phyloP scores from a whole-genome alignment of 2,329 filamentous ascomycete genomes.

The Fusarium decemcellulare region DNA sequence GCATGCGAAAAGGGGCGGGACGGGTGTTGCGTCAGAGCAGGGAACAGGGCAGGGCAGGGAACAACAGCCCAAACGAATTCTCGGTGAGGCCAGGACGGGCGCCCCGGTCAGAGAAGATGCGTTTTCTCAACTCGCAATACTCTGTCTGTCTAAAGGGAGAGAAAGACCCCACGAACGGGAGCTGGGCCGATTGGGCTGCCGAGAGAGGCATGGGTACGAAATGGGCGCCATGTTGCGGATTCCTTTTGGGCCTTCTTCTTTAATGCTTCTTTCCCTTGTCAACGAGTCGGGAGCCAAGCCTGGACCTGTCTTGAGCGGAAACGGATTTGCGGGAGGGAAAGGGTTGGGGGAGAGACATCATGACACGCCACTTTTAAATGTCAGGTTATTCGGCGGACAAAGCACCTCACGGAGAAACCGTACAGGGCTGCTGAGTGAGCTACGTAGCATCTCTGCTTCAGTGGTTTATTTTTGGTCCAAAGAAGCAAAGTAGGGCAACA shows the following conservation, averaged over 20 bases:
- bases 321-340: neutral
- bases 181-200: constrained; percentile 34
- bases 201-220: neutral
- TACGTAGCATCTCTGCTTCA: neutral
- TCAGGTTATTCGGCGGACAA: constrained; percentile 41
- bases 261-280: neutral
- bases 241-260: neutral
- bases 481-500: neutral
- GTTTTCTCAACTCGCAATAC: neutral
- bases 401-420: constrained; percentile 43
- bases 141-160: neutral
- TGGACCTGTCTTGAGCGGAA: neutral
- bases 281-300: neutral
- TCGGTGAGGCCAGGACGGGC: constrained; percentile 37
- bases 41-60: neutral
- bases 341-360: neutral
- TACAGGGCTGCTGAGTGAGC: constrained; percentile 8
- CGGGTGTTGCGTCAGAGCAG: constrained; percentile 24
- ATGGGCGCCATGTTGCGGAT: neutral
- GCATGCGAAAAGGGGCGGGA: constrained; percentile 32
- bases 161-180: constrained; percentile 29
- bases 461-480: neutral
- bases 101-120: constrained; percentile 7
- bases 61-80: neutral
- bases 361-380: constrained; percentile 42